Evolutionary conservation across 148 eudicot species (phyloP).

Genomic region (Rhododendron griersonianum): DNA sequence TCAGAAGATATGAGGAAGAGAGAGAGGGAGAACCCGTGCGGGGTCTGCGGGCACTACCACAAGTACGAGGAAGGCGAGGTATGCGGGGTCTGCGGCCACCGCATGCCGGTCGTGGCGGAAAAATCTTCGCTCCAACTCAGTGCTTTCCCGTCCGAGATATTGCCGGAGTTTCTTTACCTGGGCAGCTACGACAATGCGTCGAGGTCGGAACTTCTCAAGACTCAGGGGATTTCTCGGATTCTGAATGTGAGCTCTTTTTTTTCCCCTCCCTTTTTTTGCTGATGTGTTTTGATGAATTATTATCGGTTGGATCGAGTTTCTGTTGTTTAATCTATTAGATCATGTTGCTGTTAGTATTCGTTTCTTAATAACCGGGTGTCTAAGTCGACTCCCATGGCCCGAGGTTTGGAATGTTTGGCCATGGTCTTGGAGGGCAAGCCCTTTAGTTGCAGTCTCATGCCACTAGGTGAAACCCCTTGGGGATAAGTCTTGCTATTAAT

Average conservation of each 20-base stretch:
- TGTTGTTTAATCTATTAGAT: neutral
- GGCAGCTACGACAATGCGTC: constrained; percentile 96
- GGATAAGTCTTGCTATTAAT: neutral
- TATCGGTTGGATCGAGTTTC: neutral
- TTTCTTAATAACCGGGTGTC: neutral
- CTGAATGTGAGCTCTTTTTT: constrained; percentile 56
- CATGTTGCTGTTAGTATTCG: neutral
- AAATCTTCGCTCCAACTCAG: constrained; percentile 40
- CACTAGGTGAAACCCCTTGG: neutral
- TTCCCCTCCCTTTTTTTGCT: neutral
- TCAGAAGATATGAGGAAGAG: constrained; percentile 65
- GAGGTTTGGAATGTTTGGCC: neutral
- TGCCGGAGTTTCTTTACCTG: constrained; percentile 73
- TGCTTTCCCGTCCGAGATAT: constrained; percentile 87
- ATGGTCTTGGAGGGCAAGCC: neutral
- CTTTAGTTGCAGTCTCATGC: neutral
- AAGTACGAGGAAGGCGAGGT: constrained; percentile 95
- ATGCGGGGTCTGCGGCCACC: constrained; percentile 87
- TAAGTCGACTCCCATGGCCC: neutral
- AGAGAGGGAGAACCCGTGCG: constrained; percentile 90
- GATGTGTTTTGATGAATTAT: neutral
- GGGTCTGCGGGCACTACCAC: constrained; percentile 90
- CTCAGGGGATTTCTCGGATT: constrained; percentile 71
- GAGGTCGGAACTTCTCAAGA: constrained; percentile 77
- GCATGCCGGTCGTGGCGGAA: constrained; percentile 48